A percentile compares a stretch with the other conserved stretches of the same genome.
These are phyloP conservation scores for Termitomyces sp. DNA, from an alignment of 768 basidiomycete genomes.

Conservation along the genomic window DNA sequence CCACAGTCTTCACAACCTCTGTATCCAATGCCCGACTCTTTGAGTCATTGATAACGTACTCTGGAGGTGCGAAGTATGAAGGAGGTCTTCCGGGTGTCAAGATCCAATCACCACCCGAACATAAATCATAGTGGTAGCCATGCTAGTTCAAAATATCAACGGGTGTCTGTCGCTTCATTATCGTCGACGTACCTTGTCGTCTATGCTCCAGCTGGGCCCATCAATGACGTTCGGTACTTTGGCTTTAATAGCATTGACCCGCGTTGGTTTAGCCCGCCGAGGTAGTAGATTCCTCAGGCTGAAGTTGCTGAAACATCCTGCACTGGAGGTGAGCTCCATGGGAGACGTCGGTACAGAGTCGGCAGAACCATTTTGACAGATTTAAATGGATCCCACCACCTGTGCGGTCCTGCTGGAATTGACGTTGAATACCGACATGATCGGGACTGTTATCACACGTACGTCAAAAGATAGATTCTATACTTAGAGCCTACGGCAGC, in stretches of 20 bases:
- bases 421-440: conserved; percentile 9
- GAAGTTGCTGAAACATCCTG: conserved; percentile 18
- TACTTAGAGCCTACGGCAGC: too few species aligned
- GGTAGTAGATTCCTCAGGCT: conserved; percentile 9
- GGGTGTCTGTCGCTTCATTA: not conserved
- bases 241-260: not conserved
- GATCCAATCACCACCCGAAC: conserved; percentile 27
- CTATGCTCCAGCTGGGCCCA: not conserved
- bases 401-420: not conserved
- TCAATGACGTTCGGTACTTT: not conserved
- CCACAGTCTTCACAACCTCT: conserved; percentile 53
- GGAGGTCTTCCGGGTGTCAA: conserved; percentile 36
- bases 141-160: conserved; percentile 3
- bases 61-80: conserved; percentile 30
- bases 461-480: too few species aligned
- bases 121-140: not conserved
- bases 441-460: not conserved
- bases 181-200: conserved; percentile 7
- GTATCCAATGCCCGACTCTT: conserved; percentile 21
- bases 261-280: conserved; percentile 1
- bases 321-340: conserved; percentile 3
- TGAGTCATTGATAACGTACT: conserved; percentile 5
- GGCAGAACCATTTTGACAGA: not conserved
- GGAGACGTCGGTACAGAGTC: not conserved
- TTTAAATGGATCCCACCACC: not conserved